Evolutionary conservation across 2,329 filamentous ascomycete genomes (phyloP).

Genomic region (Fusarium floridanum): DNA sequence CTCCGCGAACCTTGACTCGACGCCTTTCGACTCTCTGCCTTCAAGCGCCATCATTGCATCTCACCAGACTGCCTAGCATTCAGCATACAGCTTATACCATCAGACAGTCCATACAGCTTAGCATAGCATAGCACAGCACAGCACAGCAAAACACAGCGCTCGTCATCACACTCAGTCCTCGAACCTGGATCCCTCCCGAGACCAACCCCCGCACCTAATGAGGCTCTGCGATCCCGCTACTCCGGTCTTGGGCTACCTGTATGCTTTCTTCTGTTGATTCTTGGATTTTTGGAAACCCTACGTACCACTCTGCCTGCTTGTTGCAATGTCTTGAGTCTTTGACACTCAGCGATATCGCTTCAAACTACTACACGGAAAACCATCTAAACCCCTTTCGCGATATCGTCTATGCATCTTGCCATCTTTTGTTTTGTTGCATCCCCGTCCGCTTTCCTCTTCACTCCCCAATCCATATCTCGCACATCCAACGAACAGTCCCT

Average conservation of each 20-base stretch:
- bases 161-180: conserved; percentile 13
- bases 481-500: neutral
- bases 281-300: neutral
- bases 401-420: neutral
- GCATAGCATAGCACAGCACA: neutral
- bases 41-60: neutral
- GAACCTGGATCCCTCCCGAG: conserved; percentile 25
- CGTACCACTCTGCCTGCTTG: neutral
- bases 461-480: neutral
- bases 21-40: neutral
- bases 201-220: conserved; percentile 5
- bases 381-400: neutral
- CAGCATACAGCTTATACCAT: neutral
- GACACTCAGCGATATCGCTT: neutral
- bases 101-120: conserved; percentile 1
- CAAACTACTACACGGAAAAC: neutral
- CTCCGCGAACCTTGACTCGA: neutral
- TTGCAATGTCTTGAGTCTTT: neutral
- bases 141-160: conserved; percentile 9
- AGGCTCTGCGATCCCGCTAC: neutral
- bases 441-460: neutral
- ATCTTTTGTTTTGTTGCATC: neutral
- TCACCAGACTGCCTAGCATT: neutral
- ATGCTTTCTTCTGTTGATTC: conserved; percentile 18
- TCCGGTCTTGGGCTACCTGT: conserved; percentile 11